Conservation (phyloP, 352 stramenopile species). For the Phytophthora constricta region DNA sequence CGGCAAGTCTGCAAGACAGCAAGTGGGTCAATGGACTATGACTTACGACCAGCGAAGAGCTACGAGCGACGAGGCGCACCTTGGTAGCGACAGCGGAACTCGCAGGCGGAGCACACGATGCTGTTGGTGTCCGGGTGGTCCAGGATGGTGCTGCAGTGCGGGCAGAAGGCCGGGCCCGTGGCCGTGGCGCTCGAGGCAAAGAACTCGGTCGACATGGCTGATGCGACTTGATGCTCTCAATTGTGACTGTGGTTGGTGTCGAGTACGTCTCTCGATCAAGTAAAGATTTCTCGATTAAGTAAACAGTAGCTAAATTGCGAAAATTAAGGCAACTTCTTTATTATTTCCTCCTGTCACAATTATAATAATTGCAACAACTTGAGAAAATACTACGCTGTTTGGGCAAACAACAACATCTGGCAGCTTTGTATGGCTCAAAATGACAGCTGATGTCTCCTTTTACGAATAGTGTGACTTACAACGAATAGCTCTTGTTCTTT, state of each 20-base stretch:
- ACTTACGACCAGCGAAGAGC: too few relatives aligned
- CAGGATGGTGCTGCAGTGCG: slow-evolving; percentile 88
- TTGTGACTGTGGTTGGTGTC: slow-evolving; percentile 19
- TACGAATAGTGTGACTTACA: too few relatives aligned
- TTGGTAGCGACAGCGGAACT: slow-evolving; percentile 86
- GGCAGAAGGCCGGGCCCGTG: slow-evolving; percentile 86
- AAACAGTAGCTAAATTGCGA: too few relatives aligned
- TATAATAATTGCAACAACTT: too few relatives aligned
- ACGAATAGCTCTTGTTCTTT: too few relatives aligned
- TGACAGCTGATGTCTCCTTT: neutral
- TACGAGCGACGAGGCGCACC: too few relatives aligned
- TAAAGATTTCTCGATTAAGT: too few relatives aligned
- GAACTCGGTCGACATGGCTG: slow-evolving; percentile 65
- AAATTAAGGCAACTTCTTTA: too few relatives aligned
- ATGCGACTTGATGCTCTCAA: slow-evolving; percentile 5
- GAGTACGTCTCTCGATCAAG: too few relatives aligned
- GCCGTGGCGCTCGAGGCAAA: slow-evolving; percentile 63
- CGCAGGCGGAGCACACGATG: slow-evolving; percentile 87
- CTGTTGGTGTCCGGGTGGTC: slow-evolving; percentile 89
- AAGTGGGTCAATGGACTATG: slow-evolving; percentile 10
- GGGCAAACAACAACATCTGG: too few relatives aligned
- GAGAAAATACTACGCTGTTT: too few relatives aligned
- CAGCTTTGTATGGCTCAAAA: too few relatives aligned
- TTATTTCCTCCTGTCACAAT: slow-evolving; percentile 35
- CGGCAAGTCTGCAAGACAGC: slow-evolving; percentile 66